phyloP scores from a whole-genome alignment of 495 filamentous ascomycete genomes.

The Lasiosphaeria miniovina region DNA sequence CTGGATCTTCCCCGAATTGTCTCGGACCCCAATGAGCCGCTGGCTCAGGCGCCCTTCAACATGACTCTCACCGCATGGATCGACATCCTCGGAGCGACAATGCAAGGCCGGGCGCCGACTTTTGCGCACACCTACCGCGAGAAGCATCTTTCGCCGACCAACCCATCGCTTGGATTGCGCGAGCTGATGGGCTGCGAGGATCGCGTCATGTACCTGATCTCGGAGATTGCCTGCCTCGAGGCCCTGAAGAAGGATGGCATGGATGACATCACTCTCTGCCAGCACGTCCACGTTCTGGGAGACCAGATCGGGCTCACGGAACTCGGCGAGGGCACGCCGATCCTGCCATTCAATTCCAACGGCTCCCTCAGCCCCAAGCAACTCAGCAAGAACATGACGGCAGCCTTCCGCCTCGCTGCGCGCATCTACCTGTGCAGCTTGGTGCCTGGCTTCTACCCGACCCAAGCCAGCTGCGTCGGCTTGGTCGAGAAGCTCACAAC shows the following conservation, averaged over 20 bases:
- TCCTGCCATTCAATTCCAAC: conserved; percentile 57
- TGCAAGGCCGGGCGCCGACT: conserved; percentile 77
- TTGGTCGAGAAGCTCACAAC: conserved; percentile 71
- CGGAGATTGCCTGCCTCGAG: conserved; percentile 93
- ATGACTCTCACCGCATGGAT: conserved; percentile 96
- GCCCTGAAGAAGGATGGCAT: conserved; percentile 78
- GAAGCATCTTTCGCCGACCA: conserved; percentile 72
- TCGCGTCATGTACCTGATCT: conserved; percentile 95
- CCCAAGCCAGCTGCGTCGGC: conserved; percentile 63
- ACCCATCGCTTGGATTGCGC: conserved; percentile 67
- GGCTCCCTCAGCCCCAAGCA: conserved; percentile 78
- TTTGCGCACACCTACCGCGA: conserved; percentile 91
- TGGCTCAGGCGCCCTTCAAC: conserved; percentile 78
- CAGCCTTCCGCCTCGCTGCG: conserved; percentile 86
- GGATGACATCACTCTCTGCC: conserved; percentile 78
- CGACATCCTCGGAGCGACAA: conserved; percentile 91
- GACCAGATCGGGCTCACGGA: conserved; percentile 82
- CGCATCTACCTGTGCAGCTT: conserved; percentile 93
- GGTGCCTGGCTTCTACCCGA: conserved; percentile 79
- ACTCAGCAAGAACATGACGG: conserved; percentile 80
- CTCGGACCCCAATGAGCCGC: conserved; percentile 53
- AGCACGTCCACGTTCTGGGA: conserved; percentile 77
- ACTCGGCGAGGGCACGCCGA: conserved; percentile 44
- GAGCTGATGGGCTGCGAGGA: conserved; percentile 99
- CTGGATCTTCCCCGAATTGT: conserved; percentile 71